Evolutionary conservation across 2,329 filamentous ascomycete species (phyloP).

Genomic region (Trichoderma guizhouense): DNA sequence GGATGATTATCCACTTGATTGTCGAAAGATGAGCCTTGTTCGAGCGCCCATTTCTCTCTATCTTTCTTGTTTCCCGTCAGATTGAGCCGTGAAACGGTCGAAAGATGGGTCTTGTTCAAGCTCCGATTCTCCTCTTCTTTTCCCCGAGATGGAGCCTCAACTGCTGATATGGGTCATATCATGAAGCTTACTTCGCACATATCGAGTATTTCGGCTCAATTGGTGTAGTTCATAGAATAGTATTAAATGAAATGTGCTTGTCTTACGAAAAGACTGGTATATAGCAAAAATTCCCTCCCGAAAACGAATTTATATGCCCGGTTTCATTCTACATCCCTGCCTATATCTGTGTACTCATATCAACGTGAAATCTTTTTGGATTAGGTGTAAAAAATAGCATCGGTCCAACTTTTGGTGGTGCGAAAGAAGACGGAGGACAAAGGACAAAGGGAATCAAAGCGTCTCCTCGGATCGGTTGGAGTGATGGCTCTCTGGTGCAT

Average conservation of each 20-base stretch:
- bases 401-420: not conserved
- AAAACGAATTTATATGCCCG: not conserved
- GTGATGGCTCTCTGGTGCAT: not conserved
- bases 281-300: not conserved
- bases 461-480: slow-evolving; percentile 2
- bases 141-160: not conserved
- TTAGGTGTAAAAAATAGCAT: not conserved
- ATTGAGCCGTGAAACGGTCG: not conserved
- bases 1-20: not conserved
- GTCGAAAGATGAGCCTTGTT: not conserved
- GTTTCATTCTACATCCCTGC: not conserved
- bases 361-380: not conserved
- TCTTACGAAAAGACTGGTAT: not conserved
- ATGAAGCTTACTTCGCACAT: not conserved
- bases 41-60: not conserved
- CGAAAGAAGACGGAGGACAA: not conserved
- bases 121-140: not conserved
- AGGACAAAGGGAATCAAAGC: not conserved
- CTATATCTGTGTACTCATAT: not conserved
- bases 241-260: not conserved
- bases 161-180: not conserved
- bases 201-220: not conserved
- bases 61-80: not conserved
- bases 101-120: not conserved
- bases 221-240: not conserved